Evolutionary conservation across 2,329 filamentous ascomycete species (phyloP).

Genomic region (Hypoxylon sp.): DNA sequence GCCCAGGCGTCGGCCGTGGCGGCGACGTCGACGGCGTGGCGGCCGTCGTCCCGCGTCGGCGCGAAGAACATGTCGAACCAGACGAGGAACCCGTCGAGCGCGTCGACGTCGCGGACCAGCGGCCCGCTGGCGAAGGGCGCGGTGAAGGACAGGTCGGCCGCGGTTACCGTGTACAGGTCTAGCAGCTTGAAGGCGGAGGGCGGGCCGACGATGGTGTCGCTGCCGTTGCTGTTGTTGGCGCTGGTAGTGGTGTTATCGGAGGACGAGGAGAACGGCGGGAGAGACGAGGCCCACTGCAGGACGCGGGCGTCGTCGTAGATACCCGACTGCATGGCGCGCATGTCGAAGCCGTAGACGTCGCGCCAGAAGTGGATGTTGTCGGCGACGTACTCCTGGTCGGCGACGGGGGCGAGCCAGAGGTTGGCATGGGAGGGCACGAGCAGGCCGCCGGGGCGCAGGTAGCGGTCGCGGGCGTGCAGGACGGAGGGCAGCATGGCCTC

Average conservation of each 20-base stretch:
- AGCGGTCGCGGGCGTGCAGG: constrained; percentile 85
- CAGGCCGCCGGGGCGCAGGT: constrained; percentile 79
- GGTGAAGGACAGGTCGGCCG: constrained; percentile 78
- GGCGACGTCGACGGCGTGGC: constrained; percentile 54
- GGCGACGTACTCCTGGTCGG: constrained; percentile 77
- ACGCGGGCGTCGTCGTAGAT: constrained; percentile 86
- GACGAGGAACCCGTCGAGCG: constrained; percentile 84
- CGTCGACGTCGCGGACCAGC: constrained; percentile 67
- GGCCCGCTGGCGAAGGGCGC: constrained; percentile 67
- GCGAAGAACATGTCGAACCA: constrained; percentile 97
- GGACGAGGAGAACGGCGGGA: background rate
- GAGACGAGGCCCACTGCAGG: constrained; percentile 63
- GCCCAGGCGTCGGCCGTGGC: constrained; percentile 68
- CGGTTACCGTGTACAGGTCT: constrained; percentile 74
- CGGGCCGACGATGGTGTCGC: constrained; percentile 66
- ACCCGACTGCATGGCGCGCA: constrained; percentile 85
- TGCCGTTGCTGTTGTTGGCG: constrained; percentile 57
- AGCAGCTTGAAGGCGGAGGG: constrained; percentile 75
- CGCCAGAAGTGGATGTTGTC: constrained; percentile 88
- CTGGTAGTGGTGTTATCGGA: constrained; percentile 33
- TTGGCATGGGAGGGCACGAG: constrained; percentile 88
- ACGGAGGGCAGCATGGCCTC: constrained; percentile 97
- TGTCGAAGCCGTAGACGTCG: constrained; percentile 93
- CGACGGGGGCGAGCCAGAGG: constrained; percentile 81
- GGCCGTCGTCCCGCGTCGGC: constrained; percentile 51